phyloP scores from a whole-genome alignment of 805 yeast genomes.

The Yamadazyma philogaea region DNA sequence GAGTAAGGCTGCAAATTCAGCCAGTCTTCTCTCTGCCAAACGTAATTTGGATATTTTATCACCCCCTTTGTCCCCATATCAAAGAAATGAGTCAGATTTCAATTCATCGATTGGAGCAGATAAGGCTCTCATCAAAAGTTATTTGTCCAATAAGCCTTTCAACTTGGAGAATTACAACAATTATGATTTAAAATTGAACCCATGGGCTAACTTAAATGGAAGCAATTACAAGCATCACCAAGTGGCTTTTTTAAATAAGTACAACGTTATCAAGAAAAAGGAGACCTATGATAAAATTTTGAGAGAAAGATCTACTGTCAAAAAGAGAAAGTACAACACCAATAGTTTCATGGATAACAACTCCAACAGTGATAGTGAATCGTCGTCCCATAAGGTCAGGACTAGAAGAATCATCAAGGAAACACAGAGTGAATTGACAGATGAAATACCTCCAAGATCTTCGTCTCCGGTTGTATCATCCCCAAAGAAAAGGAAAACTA shows the following conservation, averaged over 20 bases:
- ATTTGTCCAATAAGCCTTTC: constrained; percentile 31
- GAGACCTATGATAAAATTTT: constrained; percentile 14
- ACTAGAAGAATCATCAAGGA: constrained; percentile 53
- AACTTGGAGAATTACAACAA: constrained; percentile 48
- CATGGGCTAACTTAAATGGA: constrained; percentile 45
- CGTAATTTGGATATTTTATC: constrained; percentile 33
- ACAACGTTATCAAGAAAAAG: constrained; percentile 30
- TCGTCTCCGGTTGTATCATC: constrained; percentile 14
- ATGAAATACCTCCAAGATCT: constrained; percentile 9
- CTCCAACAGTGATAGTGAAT: constrained; percentile 25
- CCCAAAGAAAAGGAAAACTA: constrained; percentile 41
- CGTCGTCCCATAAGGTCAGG: constrained; percentile 47
- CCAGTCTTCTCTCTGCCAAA: neutral
- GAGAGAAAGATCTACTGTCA: constrained; percentile 20
- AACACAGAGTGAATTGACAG: constrained; percentile 11
- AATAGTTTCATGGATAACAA: constrained; percentile 13
- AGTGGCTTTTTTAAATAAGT: constrained; percentile 51
- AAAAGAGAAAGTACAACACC: constrained; percentile 16
- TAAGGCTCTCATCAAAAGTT: constrained; percentile 15
- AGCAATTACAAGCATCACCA: constrained; percentile 49
- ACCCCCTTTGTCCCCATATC: constrained; percentile 46
- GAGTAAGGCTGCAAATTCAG: neutral
- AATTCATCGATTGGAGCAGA: neutral
- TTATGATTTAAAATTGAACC: constrained; percentile 47
- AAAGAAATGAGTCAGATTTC: constrained; percentile 14